Evolutionary conservation across 768 basidiomycete species (phyloP), one percentile per base, ranked within the genome.

Genomic region (Clathrus columnatus): DNA sequence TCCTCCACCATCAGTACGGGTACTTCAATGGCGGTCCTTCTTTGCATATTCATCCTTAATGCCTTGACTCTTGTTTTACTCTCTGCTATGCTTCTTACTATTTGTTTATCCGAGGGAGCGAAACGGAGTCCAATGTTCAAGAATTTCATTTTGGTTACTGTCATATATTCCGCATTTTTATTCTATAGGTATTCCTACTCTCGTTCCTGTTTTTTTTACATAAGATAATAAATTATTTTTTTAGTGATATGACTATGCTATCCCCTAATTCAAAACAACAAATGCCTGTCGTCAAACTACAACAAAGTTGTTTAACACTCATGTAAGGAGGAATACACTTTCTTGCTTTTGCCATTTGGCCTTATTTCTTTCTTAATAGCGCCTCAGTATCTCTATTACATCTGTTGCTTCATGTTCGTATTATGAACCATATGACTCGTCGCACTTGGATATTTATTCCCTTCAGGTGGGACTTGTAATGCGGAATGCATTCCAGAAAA

Each of bases 71-170:
- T 51, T 21, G 29, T 21, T 23, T 7, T 24, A 6, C 50, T 51
- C 21, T 51, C 36, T 4, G 41, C 42, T 14, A 28, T 53, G 41
- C 51, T 53, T 43, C 17, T 53, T 24, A 53, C 51, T 14, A 29
- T 53, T n/a, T 17, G 27, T 27, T 24, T 53, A 16, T 53, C 51
- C 10, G 30, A 44, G 4, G 29, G 23, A 26, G 43, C 44, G 41
- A 20, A 53, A n/a, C 51, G 51, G 14, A 41, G 44, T 44, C 32
- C 26, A 5, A 44, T 53, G 4, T 53, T 53, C 43, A 44, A 23
- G 16, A 53, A 53, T 23, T 28, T 43, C 14, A 17, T 53, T n/a
- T 20, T 26, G 4, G 16, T 44, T 5, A 28, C 27, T 16, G 41
- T 53, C 6, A 16, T 53, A 29, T 53, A 53, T 27, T n/a, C 32